Evolutionary conservation across 2,329 filamentous ascomycete species (phyloP).

Genomic region (Ophiostoma sp.): DNA sequence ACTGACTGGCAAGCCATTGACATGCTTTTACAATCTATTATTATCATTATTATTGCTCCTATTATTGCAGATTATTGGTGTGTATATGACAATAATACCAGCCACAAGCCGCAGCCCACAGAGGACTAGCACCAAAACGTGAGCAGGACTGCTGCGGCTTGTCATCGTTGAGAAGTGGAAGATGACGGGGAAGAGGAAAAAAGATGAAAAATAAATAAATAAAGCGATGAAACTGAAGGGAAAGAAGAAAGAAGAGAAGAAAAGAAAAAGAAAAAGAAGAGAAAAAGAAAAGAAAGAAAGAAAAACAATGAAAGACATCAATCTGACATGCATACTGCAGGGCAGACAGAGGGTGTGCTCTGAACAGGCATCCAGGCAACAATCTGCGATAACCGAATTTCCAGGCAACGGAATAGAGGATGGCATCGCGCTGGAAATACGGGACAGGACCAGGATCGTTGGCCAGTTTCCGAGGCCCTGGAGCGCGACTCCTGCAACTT

Average conservation of each 20-base stretch:
- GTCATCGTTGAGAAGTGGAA: not conserved
- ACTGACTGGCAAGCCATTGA: not conserved
- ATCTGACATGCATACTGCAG: constrained; percentile 22
- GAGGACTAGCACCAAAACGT: constrained; percentile 20
- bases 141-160: not conserved
- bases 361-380: constrained; percentile 17
- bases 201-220: not conserved
- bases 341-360: not conserved
- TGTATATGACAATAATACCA: constrained; percentile 9
- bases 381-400: constrained; percentile 6
- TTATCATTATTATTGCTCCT: not conserved
- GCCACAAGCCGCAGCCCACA: constrained; percentile 19
- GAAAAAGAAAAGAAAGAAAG: not conserved
- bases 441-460: not conserved
- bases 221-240: not conserved
- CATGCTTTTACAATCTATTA: no score
- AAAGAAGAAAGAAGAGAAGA: not conserved
- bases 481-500: not conserved
- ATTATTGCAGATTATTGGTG: not conserved
- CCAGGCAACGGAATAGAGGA: constrained; percentile 12
- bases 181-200: constrained; percentile 7
- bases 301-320: not conserved
- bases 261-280: not conserved
- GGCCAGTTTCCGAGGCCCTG: constrained; percentile 7
- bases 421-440: not conserved